Evolutionary conservation across 192 early-diverging fungal genomes (phyloP).

Genomic region (Pecoramyces ruminantium): DNA sequence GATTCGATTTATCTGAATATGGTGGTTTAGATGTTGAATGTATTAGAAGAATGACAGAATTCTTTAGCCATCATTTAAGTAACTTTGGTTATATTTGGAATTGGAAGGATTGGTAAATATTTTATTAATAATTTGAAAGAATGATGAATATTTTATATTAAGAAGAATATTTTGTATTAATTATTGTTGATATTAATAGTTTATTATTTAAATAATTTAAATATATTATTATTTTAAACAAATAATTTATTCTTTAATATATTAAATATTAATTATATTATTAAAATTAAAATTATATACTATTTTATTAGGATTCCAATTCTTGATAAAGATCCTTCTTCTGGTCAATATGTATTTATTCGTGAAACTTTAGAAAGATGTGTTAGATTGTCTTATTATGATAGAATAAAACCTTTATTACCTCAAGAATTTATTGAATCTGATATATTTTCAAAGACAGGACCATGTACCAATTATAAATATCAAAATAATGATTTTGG

Average conservation of each 20-base stretch:
- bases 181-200: no score
- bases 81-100: slow-evolving; percentile 85
- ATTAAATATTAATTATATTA: no score
- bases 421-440: slow-evolving; percentile 38
- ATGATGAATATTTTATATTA: no score
- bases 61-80: slow-evolving; percentile 82
- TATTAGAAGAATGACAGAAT: slow-evolving; percentile 63
- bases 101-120: slow-evolving; percentile 59
- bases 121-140: not conserved
- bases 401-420: slow-evolving; percentile 62
- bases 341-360: slow-evolving; percentile 55
- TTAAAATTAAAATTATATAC: no score
- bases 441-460: slow-evolving; percentile 35
- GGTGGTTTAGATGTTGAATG: slow-evolving; percentile 69
- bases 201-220: no score
- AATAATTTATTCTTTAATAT: no score
- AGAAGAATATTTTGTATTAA: no score
- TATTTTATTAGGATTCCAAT: slow-evolving; percentile 22
- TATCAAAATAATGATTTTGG: slow-evolving; percentile 32
- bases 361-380: slow-evolving; percentile 73
- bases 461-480: slow-evolving; percentile 55
- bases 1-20: slow-evolving; percentile 20
- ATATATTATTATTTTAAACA: no score
- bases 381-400: slow-evolving; percentile 74
- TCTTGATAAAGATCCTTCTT: slow-evolving; percentile 23